Evolutionary conservation across 2,329 filamentous ascomycete species (phyloP).

Genomic region (Aspergillus unguis): DNA sequence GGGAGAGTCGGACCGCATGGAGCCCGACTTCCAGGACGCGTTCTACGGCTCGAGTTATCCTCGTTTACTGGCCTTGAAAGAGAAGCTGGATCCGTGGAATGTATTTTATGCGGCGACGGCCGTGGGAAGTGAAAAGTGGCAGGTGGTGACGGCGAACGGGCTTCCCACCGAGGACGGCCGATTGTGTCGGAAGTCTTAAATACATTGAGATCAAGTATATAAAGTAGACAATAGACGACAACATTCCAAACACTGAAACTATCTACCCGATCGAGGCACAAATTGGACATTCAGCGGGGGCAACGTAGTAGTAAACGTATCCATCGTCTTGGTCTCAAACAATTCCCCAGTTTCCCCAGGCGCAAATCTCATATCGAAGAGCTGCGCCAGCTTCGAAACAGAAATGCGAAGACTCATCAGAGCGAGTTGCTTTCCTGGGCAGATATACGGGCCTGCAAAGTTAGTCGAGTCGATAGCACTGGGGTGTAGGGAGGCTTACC

Average conservation of each 20-base stretch:
- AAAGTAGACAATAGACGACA: too few relatives aligned
- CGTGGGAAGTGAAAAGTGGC: slow-evolving; percentile 11
- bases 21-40: slow-evolving; percentile 6
- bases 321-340: slow-evolving; percentile 17
- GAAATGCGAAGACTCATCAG: slow-evolving; percentile 28
- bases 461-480: slow-evolving; percentile 3
- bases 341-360: slow-evolving; percentile 18
- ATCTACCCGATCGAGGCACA: background rate
- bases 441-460: slow-evolving; percentile 27
- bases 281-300: slow-evolving; percentile 24
- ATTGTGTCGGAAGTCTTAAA: slow-evolving; percentile 34
- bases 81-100: slow-evolving; percentile 1
- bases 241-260: too few relatives aligned
- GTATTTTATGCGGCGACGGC: slow-evolving; percentile 6
- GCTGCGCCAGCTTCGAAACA: slow-evolving; percentile 19
- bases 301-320: slow-evolving; percentile 26
- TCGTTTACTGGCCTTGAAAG: background rate
- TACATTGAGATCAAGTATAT: too few relatives aligned
- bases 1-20: slow-evolving; percentile 1
- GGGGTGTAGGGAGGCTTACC: background rate
- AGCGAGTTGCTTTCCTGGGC: slow-evolving; percentile 31
- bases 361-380: slow-evolving; percentile 22
- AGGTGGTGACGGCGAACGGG: background rate
- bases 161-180: background rate
- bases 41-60: slow-evolving; percentile 6